Base-by-base conservation (phyloP, 768 basidiomycete genomes). In the Russula compacta region DNA sequence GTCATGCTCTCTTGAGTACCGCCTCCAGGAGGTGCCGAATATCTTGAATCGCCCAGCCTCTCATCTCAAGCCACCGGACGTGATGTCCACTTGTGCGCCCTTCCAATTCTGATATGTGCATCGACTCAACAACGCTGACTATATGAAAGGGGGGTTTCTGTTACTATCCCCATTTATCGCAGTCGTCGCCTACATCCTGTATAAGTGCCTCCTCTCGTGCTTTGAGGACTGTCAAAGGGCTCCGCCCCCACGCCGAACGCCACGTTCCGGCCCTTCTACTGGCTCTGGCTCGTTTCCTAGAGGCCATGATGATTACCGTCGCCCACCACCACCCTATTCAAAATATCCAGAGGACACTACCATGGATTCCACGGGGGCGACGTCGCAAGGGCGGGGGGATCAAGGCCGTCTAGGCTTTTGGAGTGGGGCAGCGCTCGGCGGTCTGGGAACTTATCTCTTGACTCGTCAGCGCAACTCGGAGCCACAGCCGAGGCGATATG, bases 1-100 rank as follows among this genome's bases (percentile, higher is more conserved):
- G 17, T 94, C 92, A 15, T 98, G 94, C 72, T 86, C 85, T 7
- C 76, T 98, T 56, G 84, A 92, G 61, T 98, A 97, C 69, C 79
- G 81, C 50, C 81, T 98, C 2, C 81, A 90, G 19, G 81, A 86
- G 53, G 76, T 93, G 6, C 87, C 87, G 0, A 66, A 69, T 42
- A 54, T 63, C 35, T 69, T 73, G 10, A 70, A 56, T 67, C 8
- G 63, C 57, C 14, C 63, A 48, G 7, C 64, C 67, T 12, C 49
- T 12, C 19, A 52, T 12, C 1, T 35, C 50, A 9, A 21, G 4
- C 15, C 50, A 21, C 15, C 36, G 7, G 29, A 11, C 6, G 2
- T 17, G 14, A n/a, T 36, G 15, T 40, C 19, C 44, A 35, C 43
- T 33, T n/a, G 60, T 61, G 52, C 19, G 60, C 7, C 32, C 15